Evolutionary conservation across 2,329 filamentous ascomycete species (phyloP).

Genomic region (Diaporthe ampelina): DNA sequence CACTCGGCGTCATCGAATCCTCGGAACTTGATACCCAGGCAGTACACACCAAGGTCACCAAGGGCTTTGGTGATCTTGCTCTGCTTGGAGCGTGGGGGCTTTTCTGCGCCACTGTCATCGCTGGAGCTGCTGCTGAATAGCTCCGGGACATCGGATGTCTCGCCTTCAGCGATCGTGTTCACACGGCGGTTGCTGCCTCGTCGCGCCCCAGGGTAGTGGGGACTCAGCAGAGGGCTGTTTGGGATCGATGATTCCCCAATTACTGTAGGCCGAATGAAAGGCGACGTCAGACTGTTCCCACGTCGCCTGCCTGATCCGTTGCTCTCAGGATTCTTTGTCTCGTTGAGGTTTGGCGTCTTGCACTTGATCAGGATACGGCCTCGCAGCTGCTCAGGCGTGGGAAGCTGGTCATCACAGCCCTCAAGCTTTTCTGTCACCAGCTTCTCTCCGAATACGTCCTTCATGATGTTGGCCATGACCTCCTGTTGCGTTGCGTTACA

Average conservation of each 20-base stretch:
- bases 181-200: conserved; percentile 64
- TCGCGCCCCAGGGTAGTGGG: conserved; percentile 65
- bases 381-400: conserved; percentile 88
- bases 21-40: conserved; percentile 82
- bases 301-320: conserved; percentile 64
- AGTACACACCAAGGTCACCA: conserved; percentile 86
- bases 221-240: conserved; percentile 67
- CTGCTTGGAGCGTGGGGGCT: conserved; percentile 64
- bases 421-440: conserved; percentile 84
- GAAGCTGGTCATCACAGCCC: conserved; percentile 76
- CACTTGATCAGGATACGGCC: conserved; percentile 93
- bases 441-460: conserved; percentile 83
- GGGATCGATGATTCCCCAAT: conserved; percentile 70
- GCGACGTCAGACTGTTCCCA: conserved; percentile 83
- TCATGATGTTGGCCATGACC: conserved; percentile 91
- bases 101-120: conserved; percentile 79
- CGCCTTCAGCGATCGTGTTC: conserved; percentile 70
- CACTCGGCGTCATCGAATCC: conserved; percentile 85
- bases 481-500: conserved; percentile 87
- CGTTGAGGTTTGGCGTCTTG: conserved; percentile 78
- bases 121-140: conserved; percentile 75
- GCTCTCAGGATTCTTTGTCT: conserved; percentile 54
- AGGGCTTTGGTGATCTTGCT: conserved; percentile 91
- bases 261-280: conserved; percentile 74
- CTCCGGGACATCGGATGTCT: conserved; percentile 62